Conservation (phyloP, 2,329 filamentous ascomycete species). For the Xylariomycetidae sp. region DNA sequence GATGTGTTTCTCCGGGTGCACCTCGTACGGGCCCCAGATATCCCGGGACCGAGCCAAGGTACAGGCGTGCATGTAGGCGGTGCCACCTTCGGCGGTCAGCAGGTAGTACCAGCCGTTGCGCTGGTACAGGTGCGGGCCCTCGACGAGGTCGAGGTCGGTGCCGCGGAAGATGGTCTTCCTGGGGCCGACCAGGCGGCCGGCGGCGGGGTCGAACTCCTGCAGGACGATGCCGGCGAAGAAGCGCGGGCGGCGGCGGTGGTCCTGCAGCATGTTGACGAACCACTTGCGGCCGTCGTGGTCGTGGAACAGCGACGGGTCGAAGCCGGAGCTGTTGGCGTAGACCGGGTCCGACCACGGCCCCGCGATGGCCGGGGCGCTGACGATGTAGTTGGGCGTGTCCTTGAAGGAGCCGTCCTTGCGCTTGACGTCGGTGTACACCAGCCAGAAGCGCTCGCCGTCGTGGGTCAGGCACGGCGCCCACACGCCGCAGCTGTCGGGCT, state of each 20-base stretch:
- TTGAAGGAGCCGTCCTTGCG: conserved; percentile 62
- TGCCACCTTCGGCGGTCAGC: conserved; percentile 54
- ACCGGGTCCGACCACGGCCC: conserved; percentile 58
- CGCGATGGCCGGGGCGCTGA: conserved; percentile 44
- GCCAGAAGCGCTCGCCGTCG: conserved; percentile 54
- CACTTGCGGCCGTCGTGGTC: conserved; percentile 50
- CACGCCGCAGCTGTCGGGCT: conserved; percentile 55
- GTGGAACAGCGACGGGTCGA: conserved; percentile 56
- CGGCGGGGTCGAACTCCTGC: conserved; percentile 49
- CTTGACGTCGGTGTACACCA: conserved; percentile 62
- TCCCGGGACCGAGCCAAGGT: conserved; percentile 48
- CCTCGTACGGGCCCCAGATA: conserved; percentile 57
- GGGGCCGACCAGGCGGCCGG: conserved; percentile 47
- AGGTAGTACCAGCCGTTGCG: conserved; percentile 55
- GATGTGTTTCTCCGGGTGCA: conserved; percentile 52
- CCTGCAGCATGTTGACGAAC: conserved; percentile 52
- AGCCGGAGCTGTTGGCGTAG: conserved; percentile 55
- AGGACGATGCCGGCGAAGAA: conserved; percentile 51
- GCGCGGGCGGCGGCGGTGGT: conserved; percentile 43
- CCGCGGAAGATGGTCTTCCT: conserved; percentile 50
- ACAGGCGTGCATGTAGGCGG: conserved; percentile 54
- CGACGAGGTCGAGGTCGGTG: conserved; percentile 47
- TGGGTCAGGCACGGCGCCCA: conserved; percentile 61
- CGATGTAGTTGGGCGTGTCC: conserved; percentile 59
- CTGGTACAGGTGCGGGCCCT: conserved; percentile 55